Conservation (phyloP, 352 stramenopile genomes). For the Pythium aquatile region DNA sequence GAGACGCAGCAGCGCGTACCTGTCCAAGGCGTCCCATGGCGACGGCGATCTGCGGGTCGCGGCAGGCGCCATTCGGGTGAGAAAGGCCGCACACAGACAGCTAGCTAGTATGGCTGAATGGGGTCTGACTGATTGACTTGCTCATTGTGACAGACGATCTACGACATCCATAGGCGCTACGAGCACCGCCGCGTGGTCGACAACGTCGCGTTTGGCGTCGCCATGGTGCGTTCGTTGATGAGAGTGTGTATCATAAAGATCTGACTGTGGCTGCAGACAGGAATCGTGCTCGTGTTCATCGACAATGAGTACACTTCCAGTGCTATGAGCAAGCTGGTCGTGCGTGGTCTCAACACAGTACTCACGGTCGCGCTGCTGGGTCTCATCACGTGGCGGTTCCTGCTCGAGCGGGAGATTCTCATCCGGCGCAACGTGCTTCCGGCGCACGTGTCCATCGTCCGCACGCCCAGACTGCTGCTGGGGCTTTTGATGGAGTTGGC, state of each 20-base stretch:
- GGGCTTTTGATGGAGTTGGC: slow-evolving; percentile 46
- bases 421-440: slow-evolving; percentile 62
- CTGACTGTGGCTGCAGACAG: slow-evolving; percentile 25
- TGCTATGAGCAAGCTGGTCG: slow-evolving; percentile 31
- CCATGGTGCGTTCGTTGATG: slow-evolving; percentile 36
- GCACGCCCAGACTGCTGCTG: slow-evolving; percentile 46
- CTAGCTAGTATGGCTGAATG: not conserved
- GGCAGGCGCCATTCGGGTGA: slow-evolving; percentile 54
- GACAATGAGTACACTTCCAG: slow-evolving; percentile 58
- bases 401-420: slow-evolving; percentile 52
- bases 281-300: slow-evolving; percentile 61
- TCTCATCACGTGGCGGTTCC: slow-evolving; percentile 56
- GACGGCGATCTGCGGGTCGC: slow-evolving; percentile 41
- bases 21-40: slow-evolving; percentile 28
- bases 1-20: slow-evolving; percentile 40
- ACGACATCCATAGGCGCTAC: slow-evolving; percentile 57
- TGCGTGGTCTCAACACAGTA: slow-evolving; percentile 43
- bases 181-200: slow-evolving; percentile 60
- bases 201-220: slow-evolving; percentile 52
- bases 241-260: no score
- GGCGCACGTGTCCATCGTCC: slow-evolving; percentile 46
- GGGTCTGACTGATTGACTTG: not conserved
- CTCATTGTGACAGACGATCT: slow-evolving; percentile 43
- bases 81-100: not conserved
- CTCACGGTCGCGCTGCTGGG: slow-evolving; percentile 50